Conservation (phyloP, 2,329 filamentous ascomycete species). For the Metarhizium guizhouense region DNA sequence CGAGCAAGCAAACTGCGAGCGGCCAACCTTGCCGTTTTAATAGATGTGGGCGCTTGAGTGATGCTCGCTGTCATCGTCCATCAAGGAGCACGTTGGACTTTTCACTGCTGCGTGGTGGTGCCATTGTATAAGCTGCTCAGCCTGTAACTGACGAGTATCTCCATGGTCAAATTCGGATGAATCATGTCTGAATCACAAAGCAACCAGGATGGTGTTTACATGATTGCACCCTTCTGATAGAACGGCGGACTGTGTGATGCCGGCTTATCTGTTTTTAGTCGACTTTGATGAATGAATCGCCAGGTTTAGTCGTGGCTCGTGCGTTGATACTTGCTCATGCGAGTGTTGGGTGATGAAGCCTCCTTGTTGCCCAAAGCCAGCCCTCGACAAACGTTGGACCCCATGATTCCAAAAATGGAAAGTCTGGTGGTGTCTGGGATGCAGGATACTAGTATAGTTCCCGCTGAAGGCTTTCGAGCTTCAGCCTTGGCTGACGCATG, state of each 20-base stretch:
- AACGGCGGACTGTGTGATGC: no score
- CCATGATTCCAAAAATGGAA: no score
- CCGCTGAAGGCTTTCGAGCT: background rate
- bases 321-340: background rate
- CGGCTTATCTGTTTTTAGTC: background rate
- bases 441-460: background rate
- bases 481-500: background rate
- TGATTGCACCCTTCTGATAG: background rate
- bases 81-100: background rate
- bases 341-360: background rate
- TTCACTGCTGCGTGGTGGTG: background rate
- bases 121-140: background rate
- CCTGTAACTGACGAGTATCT: background rate
- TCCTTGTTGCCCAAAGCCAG: background rate
- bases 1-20: background rate
- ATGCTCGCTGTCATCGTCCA: background rate
- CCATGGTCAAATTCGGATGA: background rate
- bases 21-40: background rate
- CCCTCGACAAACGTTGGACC: background rate
- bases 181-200: background rate
- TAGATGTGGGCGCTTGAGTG: background rate
- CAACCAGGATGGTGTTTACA: background rate
- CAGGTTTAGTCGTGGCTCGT: background rate
- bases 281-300: background rate
- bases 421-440: background rate